These are phyloP conservation scores for Hypoxylon sp. DNA, from an alignment of 2,329 filamentous ascomycete genomes.

Conservation along the genomic window DNA sequence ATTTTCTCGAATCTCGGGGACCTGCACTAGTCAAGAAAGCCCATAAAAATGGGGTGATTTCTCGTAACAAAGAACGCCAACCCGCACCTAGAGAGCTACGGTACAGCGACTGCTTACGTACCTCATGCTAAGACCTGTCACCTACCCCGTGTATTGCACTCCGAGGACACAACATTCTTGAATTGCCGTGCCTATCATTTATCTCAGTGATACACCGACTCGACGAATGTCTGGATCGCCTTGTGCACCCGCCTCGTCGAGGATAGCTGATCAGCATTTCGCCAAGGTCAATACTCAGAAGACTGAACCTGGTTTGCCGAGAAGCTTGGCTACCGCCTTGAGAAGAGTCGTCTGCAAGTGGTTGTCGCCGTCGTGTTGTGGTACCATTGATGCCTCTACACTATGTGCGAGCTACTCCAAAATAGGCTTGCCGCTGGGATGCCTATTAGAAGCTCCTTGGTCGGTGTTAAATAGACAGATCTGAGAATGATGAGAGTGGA, in stretches of 20 bases:
- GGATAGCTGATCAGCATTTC: slow-evolving; percentile 24
- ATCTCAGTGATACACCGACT: slow-evolving; percentile 19
- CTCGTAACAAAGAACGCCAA: slow-evolving; percentile 22
- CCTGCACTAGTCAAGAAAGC: slow-evolving; percentile 35
- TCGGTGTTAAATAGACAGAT: slow-evolving; percentile 35
- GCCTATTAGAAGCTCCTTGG: slow-evolving; percentile 20
- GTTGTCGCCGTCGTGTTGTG: slow-evolving; percentile 7
- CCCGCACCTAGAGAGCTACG: slow-evolving; percentile 16
- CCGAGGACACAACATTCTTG: slow-evolving; percentile 29
- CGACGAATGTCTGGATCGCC: slow-evolving; percentile 23
- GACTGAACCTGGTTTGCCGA: slow-evolving; percentile 22
- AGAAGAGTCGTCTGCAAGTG: slow-evolving; percentile 21
- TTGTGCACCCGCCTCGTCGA: slow-evolving; percentile 22
- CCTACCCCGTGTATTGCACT: slow-evolving; percentile 22
- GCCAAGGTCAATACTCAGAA: slow-evolving; percentile 10
- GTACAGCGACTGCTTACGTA: slow-evolving; percentile 27
- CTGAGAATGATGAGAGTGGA: slow-evolving; percentile 34
- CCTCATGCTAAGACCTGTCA: slow-evolving; percentile 29
- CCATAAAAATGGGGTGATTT: slow-evolving; percentile 47
- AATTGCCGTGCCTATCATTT: slow-evolving; percentile 40
- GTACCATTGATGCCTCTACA: slow-evolving; percentile 1
- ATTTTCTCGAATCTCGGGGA: slow-evolving; percentile 42
- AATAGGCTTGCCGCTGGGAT: slow-evolving; percentile 20
- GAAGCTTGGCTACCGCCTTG: slow-evolving; percentile 9
- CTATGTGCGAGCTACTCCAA: slow-evolving; percentile 11